Percentiles rank a stretch among this genome's conserved stretches.
These are phyloP conservation scores for Benincasa hispida DNA, from an alignment of 306 rosid species.

Conservation along the genomic window DNA sequence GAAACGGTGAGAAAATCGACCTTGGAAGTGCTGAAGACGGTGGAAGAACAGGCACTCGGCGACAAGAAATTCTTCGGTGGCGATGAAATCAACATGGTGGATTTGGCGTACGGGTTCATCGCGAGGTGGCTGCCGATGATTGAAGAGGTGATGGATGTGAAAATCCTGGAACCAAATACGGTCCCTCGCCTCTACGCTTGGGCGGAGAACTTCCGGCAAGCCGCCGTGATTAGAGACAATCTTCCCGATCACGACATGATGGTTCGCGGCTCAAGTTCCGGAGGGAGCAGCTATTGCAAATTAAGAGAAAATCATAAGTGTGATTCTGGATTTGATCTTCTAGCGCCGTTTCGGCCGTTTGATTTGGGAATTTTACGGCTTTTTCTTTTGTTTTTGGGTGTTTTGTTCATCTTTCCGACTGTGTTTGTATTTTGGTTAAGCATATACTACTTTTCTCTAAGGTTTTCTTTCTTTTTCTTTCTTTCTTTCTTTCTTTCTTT, in stretches of 20 bases:
- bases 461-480: too few relatives aligned
- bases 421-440: too few relatives aligned
- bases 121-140: neutral
- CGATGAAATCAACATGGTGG: constrained; percentile 16
- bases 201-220: constrained; percentile 29
- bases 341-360: too few relatives aligned
- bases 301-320: neutral
- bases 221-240: constrained; percentile 28
- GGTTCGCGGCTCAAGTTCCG: neutral
- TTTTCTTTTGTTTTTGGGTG: too few relatives aligned
- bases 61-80: constrained; percentile 23
- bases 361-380: too few relatives aligned
- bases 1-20: constrained; percentile 3
- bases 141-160: constrained; percentile 16
- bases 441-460: too few relatives aligned
- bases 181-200: constrained; percentile 31
- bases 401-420: too few relatives aligned
- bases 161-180: constrained; percentile 15
- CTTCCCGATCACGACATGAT: constrained; percentile 15
- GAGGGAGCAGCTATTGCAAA: neutral
- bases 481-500: too few relatives aligned
- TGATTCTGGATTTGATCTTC: neutral
- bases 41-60: constrained; percentile 20
- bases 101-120: constrained; percentile 16
- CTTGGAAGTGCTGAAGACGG: constrained; percentile 1